Evolutionary conservation across 768 basidiomycete genomes (phyloP), one percentile per base, ranked within the genome.

Genomic region (Lactifluus hygrophoroides): DNA sequence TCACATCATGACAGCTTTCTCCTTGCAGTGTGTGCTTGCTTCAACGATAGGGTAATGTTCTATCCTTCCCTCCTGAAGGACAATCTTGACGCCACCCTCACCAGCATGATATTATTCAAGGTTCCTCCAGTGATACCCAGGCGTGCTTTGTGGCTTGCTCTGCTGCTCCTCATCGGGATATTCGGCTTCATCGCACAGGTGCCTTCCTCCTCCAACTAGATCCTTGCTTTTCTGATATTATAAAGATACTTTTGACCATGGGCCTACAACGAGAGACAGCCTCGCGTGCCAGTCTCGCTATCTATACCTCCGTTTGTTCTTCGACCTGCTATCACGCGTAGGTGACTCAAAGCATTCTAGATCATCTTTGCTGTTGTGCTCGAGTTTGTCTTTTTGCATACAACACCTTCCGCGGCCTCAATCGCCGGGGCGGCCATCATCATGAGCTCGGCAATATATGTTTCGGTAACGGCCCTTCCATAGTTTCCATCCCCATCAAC

Each of bases 281-380:
- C 0, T 80, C 82, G 0, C 70, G 85, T 35, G 84, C 82, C 0
- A 74, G 82, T 1, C 72, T 88, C 64, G 85, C 79, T 0, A 69
- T 85, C 2, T 90, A 85, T 65, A 71, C 75, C 5, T 78, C 80
- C 68, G 80, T 76, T 40, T 42, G 67, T 54, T 34, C 44, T 19
- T 61, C 70, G 57, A 19, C n/a, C 42, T 14, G 34, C 32, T 7
- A 19, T 28, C 38, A 4, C 34, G 50, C 44, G 21, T 2, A 43
- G 16, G 21, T 13, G 5, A 8, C n/a, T 14, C 50, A 5, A 13
- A 52, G 38, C 14, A 5, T 30, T 25, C 21, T 51, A 52, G 78
- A 77, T 90, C 45, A 73, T 89, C n/a, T 90, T 85, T 65, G 82
- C 87, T 0, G 74, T 79, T 2, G 66, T 82, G 13, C 72, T 90